phyloP scores from a whole-genome alignment of 805 yeast genomes.

The Pichia rugopelliculosa region DNA sequence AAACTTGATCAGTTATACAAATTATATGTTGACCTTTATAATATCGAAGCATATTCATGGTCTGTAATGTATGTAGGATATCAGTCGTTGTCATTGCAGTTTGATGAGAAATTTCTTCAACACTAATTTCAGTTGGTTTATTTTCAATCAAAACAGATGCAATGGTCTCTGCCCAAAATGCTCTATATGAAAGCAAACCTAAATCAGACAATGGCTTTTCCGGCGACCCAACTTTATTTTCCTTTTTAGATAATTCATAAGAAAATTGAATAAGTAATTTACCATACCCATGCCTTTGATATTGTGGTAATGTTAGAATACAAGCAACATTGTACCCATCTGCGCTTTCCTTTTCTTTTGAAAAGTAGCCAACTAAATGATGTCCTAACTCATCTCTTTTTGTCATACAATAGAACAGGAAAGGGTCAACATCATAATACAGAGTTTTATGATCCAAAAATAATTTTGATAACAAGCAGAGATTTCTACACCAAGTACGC shows the following conservation, averaged over 20 bases:
- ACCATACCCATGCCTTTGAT: slow-evolving; percentile 93
- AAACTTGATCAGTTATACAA: slow-evolving; percentile 73
- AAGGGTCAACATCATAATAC: slow-evolving; percentile 97
- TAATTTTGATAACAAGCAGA: slow-evolving; percentile 82
- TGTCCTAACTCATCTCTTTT: slow-evolving; percentile 84
- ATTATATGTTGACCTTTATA: slow-evolving; percentile 94
- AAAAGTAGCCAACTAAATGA: slow-evolving; percentile 92
- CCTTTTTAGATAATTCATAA: slow-evolving; percentile 81
- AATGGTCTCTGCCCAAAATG: slow-evolving; percentile 92
- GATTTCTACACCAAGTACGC: slow-evolving; percentile 94
- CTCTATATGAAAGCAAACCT: slow-evolving; percentile 88
- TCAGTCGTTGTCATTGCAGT: slow-evolving; percentile 97
- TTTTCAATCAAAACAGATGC: slow-evolving; percentile 64
- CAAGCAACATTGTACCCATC: slow-evolving; percentile 96
- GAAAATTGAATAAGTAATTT: slow-evolving; percentile 87
- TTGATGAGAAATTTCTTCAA: slow-evolving; percentile 79
- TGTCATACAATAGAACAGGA: slow-evolving; percentile 93
- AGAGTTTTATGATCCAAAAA: slow-evolving; percentile 94
- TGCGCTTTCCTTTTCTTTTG: slow-evolving; percentile 94
- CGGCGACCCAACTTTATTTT: slow-evolving; percentile 90
- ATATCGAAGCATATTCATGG: slow-evolving; percentile 81
- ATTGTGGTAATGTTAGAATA: slow-evolving; percentile 91
- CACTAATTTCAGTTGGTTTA: slow-evolving; percentile 45
- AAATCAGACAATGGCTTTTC: slow-evolving; percentile 95
- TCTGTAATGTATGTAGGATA: slow-evolving; percentile 86